These are phyloP conservation scores for Cladosporium sp. DNA, from an alignment of 2,329 filamentous ascomycete species.

Conservation along the genomic window DNA sequence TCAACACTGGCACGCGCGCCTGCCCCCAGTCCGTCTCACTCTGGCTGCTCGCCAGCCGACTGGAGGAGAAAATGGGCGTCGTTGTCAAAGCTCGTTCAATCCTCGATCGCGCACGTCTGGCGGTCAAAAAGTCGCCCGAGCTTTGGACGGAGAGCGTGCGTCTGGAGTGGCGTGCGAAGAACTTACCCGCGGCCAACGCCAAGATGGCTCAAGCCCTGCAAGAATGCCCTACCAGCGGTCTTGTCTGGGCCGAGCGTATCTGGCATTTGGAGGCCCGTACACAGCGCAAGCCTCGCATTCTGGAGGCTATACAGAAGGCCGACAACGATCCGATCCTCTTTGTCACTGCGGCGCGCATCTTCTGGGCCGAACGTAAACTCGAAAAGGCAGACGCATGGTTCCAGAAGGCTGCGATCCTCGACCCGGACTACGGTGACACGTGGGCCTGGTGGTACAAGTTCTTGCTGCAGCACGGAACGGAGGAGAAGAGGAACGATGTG, in stretches of 20 bases:
- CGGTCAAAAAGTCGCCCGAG: constrained; percentile 79
- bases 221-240: constrained; percentile 82
- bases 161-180: constrained; percentile 84
- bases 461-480: constrained; percentile 84
- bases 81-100: constrained; percentile 91
- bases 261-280: constrained; percentile 91
- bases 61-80: constrained; percentile 83
- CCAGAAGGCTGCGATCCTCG: constrained; percentile 86
- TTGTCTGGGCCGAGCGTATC: constrained; percentile 92
- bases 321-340: constrained; percentile 90
- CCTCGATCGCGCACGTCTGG: constrained; percentile 85
- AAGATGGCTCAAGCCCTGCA: constrained; percentile 93
- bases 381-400: constrained; percentile 98
- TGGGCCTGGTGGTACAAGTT: constrained; percentile 99
- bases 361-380: constrained; percentile 89
- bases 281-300: constrained; percentile 83
- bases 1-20: constrained; percentile 82
- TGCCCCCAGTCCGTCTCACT: constrained; percentile 81
- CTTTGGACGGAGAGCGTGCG: constrained; percentile 94
- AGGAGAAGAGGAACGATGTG: constrained; percentile 87
- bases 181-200: constrained; percentile 79
- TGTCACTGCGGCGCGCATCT: constrained; percentile 88
- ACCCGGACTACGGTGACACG: constrained; percentile 84
- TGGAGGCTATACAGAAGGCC: constrained; percentile 96
- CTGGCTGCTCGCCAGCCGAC: constrained; percentile 83